These are phyloP conservation scores for Pulveroboletus sp. DNA, from an alignment of 768 basidiomycete genomes.

Conservation along the genomic window DNA sequence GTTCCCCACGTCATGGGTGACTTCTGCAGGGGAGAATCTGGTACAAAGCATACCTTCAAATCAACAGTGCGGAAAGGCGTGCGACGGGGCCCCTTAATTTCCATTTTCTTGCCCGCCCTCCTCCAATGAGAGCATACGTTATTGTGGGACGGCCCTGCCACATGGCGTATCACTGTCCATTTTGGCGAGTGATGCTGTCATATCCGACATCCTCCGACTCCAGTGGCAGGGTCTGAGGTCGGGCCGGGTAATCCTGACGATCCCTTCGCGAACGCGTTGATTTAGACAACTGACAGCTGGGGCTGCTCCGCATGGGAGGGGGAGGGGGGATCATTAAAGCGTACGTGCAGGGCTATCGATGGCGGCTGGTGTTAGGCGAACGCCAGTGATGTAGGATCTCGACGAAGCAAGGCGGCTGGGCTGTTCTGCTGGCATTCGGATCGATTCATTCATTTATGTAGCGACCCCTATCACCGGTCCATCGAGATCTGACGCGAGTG, in stretches of 20 bases:
- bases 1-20: conserved; percentile 17
- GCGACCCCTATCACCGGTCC: not conserved
- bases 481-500: conserved; percentile 20
- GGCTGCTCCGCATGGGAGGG: conserved; percentile 15
- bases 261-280: conserved; percentile 27
- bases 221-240: conserved; percentile 7
- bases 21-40: too few species aligned
- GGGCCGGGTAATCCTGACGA: conserved; percentile 30
- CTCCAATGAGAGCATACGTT: not conserved
- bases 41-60: too few species aligned
- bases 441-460: conserved; percentile 19
- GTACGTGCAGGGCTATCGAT: conserved; percentile 2
- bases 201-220: conserved; percentile 26
- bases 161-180: conserved; percentile 20
- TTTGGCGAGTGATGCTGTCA: conserved; percentile 15
- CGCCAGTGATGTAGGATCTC: conserved; percentile 6
- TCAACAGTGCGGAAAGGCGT: not conserved
- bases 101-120: conserved; percentile 4
- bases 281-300: conserved; percentile 18
- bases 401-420: conserved; percentile 16
- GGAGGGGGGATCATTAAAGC: conserved; percentile 17
- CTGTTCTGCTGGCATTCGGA: conserved; percentile 16
- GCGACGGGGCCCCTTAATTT: conserved; percentile 16
- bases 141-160: conserved; percentile 4
- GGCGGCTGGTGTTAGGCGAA: conserved; percentile 13